Conservation (phyloP, 495 filamentous ascomycete genomes). For the Podospora conica region DNA sequence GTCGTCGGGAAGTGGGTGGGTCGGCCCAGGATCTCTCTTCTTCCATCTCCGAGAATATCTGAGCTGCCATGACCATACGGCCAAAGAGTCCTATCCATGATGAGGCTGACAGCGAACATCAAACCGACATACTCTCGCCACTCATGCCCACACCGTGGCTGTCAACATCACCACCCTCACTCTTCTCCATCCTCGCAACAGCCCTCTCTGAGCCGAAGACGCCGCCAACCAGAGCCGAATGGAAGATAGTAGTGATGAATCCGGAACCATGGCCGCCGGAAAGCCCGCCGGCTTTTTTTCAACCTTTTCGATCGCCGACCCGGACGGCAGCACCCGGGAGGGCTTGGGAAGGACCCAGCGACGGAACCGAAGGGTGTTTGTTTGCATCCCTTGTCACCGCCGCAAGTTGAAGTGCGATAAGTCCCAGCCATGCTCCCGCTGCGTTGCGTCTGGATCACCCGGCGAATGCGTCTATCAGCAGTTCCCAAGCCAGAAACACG, state of each 20-base stretch:
- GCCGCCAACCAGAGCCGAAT: not conserved
- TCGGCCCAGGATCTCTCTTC: not conserved
- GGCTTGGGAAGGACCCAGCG: constrained; percentile 18
- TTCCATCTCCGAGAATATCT: not conserved
- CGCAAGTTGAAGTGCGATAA: constrained; percentile 28
- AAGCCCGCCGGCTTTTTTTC: constrained; percentile 26
- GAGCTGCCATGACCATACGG: not conserved
- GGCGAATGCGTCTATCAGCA: constrained; percentile 25
- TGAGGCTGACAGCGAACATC: not conserved
- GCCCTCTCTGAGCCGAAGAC: not conserved
- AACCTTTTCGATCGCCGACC: constrained; percentile 25
- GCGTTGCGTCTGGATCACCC: constrained; percentile 17
- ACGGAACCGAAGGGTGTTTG: constrained; percentile 24
- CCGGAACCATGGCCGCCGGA: constrained; percentile 15
- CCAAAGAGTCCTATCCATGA: not conserved
- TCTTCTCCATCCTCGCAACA: not conserved
- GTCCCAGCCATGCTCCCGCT: constrained; percentile 23
- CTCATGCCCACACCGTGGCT: not conserved
- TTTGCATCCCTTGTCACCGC: constrained; percentile 27
- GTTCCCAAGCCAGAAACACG: constrained; percentile 8
- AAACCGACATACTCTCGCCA: not conserved
- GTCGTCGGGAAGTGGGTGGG: not conserved
- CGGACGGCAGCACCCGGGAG: constrained; percentile 16
- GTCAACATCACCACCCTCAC: not conserved
- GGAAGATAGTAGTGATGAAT: constrained; percentile 11